phyloP scores from a whole-genome alignment of 1,284 basidiomycete species.

The Ceratobasidium sp. region DNA sequence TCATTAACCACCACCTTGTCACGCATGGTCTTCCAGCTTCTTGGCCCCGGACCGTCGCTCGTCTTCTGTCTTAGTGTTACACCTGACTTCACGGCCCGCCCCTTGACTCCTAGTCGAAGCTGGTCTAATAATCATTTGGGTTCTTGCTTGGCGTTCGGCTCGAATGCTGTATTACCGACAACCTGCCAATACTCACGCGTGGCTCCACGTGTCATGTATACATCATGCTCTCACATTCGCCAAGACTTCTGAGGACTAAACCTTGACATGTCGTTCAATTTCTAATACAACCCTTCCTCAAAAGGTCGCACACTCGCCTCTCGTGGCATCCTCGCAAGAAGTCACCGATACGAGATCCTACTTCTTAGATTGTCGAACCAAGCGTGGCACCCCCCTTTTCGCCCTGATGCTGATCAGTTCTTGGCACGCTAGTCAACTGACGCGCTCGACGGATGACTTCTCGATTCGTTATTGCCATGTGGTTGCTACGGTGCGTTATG shows the following conservation, averaged over 20 bases:
- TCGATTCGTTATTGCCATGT: too few species aligned
- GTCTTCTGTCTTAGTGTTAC: not conserved
- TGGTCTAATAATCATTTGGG: not conserved
- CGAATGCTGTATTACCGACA: not conserved
- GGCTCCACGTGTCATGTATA: not conserved
- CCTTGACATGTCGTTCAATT: too few species aligned
- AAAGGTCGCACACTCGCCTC: not conserved
- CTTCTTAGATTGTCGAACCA: not conserved
- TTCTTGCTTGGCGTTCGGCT: not conserved
- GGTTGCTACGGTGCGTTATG: too few species aligned
- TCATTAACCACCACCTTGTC: not conserved
- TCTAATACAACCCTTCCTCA: too few species aligned
- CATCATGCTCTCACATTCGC: too few species aligned
- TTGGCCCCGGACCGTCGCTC: conserved; percentile 2
- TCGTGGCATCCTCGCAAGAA: conserved; percentile 37
- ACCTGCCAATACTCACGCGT: not conserved
- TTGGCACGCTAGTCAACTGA: conserved; percentile 19
- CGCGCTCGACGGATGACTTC: not conserved
- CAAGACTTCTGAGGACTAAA: too few species aligned
- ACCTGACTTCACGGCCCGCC: conserved; percentile 28
- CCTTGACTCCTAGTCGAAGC: not conserved
- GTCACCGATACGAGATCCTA: not conserved
- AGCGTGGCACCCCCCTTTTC: not conserved
- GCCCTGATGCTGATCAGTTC: not conserved
- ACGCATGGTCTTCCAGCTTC: not conserved